Percentiles rank a stretch among this genome's conserved stretches.
These are phyloP conservation scores for Ustilago crameri DNA, from an alignment of 1,284 basidiomycete genomes.

Conservation along the genomic window DNA sequence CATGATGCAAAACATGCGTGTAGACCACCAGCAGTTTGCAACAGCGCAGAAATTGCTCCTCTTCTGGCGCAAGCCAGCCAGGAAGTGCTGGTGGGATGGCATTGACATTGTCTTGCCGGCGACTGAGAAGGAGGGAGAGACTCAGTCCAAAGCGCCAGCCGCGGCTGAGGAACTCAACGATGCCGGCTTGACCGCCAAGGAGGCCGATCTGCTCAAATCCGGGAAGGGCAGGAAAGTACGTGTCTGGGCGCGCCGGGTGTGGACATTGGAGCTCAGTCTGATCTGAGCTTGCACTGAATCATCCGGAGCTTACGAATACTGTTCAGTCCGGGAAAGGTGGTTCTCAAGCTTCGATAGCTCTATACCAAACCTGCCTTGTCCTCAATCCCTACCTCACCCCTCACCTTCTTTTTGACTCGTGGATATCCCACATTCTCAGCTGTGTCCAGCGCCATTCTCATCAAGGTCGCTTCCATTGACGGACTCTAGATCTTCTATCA, in stretches of 20 bases:
- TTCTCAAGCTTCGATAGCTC: constrained; percentile 21
- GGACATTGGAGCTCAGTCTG: constrained; percentile 95
- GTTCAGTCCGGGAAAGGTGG: not conserved
- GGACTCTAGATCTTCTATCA: not conserved
- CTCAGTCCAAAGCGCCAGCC: constrained; percentile 8
- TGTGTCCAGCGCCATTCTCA: too few relatives aligned
- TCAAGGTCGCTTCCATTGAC: not conserved
- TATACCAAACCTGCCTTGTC: constrained; percentile 22
- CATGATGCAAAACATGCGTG: constrained; percentile 69
- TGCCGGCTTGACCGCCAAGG: constrained; percentile 56
- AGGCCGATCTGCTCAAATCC: constrained; percentile 57
- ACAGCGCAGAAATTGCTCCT: constrained; percentile 96
- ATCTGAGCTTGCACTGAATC: constrained; percentile 70
- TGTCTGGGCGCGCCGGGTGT: constrained; percentile 96
- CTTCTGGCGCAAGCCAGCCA: constrained; percentile 98
- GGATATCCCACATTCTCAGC: constrained; percentile 8
- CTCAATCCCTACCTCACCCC: not conserved
- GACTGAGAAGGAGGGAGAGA: constrained; percentile 9
- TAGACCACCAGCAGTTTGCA: constrained; percentile 92
- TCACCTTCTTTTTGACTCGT: not conserved
- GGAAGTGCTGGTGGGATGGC: constrained; percentile 99
- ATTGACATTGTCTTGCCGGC: constrained; percentile 82
- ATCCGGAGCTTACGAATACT: not conserved
- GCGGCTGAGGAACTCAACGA: constrained; percentile 24
- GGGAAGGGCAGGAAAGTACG: constrained; percentile 62